A percentile compares a stretch with the other conserved stretches of the same genome.
These are phyloP conservation scores for Populus hybrid DNA, from an alignment of 441 rosid species.

Conservation along the genomic window DNA sequence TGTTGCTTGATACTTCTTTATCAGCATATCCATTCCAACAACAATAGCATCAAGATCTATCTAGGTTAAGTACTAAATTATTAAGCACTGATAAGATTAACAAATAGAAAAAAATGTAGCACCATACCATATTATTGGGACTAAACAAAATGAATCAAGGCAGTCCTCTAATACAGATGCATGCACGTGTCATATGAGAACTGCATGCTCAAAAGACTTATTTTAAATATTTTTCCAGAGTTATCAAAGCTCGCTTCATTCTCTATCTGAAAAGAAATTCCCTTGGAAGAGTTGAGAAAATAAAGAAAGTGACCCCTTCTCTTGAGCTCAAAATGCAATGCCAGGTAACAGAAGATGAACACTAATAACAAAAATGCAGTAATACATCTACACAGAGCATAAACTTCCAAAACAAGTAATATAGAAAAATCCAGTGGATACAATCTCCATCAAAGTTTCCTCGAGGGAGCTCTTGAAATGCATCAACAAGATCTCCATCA, in stretches of 20 bases:
- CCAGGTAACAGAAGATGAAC: neutral
- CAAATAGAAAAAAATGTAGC: neutral
- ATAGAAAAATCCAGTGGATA: constrained; percentile 44
- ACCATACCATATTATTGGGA: neutral
- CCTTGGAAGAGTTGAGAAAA: neutral
- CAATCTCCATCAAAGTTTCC: constrained; percentile 86
- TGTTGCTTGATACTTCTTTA: constrained; percentile 55
- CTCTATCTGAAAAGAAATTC: neutral
- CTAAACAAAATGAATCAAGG: neutral
- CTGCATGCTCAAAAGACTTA: too few relatives aligned
- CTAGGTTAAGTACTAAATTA: constrained; percentile 48
- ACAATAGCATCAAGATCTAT: constrained; percentile 88
- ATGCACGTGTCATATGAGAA: neutral
- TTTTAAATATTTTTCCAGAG: neutral
- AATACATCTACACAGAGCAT: neutral
- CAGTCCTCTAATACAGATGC: neutral
- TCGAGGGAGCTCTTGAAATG: constrained; percentile 53
- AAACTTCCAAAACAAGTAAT: neutral
- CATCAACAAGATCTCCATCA: constrained; percentile 53
- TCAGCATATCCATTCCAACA: constrained; percentile 95
- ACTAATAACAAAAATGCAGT: neutral
- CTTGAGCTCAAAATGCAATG: neutral
- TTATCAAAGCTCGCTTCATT: neutral
- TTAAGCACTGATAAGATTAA: neutral
- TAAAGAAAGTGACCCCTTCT: neutral